Evolutionary conservation across 108 stramenopile genomes (phyloP).

Genomic region (Nitzschia putrida): DNA sequence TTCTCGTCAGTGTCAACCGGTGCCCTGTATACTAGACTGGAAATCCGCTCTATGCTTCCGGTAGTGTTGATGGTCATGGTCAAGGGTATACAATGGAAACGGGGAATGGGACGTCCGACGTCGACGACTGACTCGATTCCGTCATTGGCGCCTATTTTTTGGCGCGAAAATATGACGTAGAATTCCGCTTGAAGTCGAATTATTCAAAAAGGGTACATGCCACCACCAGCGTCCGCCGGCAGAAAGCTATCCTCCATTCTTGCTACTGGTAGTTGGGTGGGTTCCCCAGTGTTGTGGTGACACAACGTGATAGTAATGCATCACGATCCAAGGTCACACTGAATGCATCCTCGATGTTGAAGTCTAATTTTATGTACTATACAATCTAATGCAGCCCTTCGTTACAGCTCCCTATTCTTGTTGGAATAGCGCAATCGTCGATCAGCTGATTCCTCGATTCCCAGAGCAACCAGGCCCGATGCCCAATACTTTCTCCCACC

Average conservation of each 20-base stretch:
- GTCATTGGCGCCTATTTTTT: not conserved
- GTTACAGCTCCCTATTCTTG: not conserved
- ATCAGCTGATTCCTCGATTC: conserved; percentile 4
- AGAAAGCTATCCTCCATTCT: too few species aligned
- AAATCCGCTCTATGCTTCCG: too few species aligned
- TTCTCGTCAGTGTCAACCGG: not conserved
- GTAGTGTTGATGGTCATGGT: not conserved
- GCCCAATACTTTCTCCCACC: conserved; percentile 20
- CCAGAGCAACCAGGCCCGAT: not conserved
- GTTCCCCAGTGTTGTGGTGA: not conserved
- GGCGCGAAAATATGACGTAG: not conserved
- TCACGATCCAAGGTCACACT: not conserved
- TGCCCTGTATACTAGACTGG: not conserved
- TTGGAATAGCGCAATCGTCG: conserved; percentile 3
- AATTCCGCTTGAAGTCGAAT: too few species aligned
- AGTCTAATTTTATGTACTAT: too few species aligned
- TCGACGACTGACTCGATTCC: not conserved
- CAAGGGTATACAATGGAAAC: too few species aligned
- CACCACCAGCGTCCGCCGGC: too few species aligned
- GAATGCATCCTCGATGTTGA: not conserved
- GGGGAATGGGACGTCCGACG: too few species aligned
- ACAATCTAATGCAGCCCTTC: too few species aligned
- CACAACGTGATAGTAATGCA: too few species aligned
- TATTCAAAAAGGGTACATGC: too few species aligned
- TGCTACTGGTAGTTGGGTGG: too few species aligned